A percentile compares a stretch with the other conserved stretches of the same genome.
Evolutionary conservation across 768 basidiomycete genomes (phyloP).

Genomic region (Ramaria sp.): DNA sequence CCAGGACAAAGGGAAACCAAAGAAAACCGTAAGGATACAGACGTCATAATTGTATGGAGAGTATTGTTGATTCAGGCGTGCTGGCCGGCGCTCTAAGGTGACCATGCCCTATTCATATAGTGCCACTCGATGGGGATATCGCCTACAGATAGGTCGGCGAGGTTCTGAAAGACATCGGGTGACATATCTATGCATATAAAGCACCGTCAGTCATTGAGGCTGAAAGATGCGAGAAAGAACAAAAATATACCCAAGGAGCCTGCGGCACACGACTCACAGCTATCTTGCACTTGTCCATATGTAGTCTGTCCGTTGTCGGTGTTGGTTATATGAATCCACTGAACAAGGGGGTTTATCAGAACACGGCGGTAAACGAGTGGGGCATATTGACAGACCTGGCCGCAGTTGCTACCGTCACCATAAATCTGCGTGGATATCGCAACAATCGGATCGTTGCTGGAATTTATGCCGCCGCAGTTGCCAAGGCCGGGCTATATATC

Average conservation of each 20-base stretch:
- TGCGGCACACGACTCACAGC: constrained; percentile 44
- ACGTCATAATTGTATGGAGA: neutral
- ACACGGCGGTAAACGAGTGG: constrained; percentile 8
- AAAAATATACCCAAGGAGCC: constrained; percentile 44
- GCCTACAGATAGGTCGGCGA: constrained; percentile 39
- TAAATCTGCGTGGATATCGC: constrained; percentile 51
- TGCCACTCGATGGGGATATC: constrained; percentile 48
- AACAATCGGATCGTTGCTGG: constrained; percentile 42
- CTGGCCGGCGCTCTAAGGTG: constrained; percentile 19
- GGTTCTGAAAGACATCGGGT: constrained; percentile 42
- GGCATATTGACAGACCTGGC: constrained; percentile 33
- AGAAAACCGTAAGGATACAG: neutral
- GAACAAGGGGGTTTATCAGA: constrained; percentile 7
- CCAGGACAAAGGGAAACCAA: neutral
- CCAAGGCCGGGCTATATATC: constrained; percentile 27
- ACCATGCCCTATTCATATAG: constrained; percentile 40
- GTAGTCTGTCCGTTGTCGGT: constrained; percentile 39
- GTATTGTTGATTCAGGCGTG: neutral
- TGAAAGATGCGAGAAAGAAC: neutral
- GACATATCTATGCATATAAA: constrained; percentile 46
- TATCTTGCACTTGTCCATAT: constrained; percentile 43
- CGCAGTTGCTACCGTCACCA: constrained; percentile 44
- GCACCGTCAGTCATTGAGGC: neutral
- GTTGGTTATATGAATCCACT: constrained; percentile 57
- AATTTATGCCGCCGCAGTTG: constrained; percentile 51